phyloP scores from a whole-genome alignment of 2,329 filamentous ascomycete species.

The Neonectria sp. region DNA sequence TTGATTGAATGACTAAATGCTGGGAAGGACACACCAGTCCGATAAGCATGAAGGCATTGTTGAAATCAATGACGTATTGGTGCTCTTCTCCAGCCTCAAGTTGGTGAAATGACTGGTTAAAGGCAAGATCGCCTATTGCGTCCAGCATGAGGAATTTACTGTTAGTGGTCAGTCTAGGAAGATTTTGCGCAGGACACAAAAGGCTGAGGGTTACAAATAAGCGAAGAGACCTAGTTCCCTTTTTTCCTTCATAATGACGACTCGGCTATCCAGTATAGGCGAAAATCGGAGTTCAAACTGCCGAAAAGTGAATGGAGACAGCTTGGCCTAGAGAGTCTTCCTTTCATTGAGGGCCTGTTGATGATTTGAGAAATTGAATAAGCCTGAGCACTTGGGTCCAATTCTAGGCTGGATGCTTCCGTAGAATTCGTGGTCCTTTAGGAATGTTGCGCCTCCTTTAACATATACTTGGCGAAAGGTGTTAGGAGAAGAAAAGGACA shows the following conservation, averaged over 20 bases:
- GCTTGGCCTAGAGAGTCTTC: neutral
- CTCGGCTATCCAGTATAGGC: neutral
- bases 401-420: neutral
- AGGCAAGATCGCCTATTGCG: conserved; percentile 1
- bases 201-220: neutral
- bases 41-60: neutral
- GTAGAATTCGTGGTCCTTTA: neutral
- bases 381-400: neutral
- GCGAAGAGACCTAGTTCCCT: neutral
- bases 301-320: neutral
- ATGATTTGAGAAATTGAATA: neutral
- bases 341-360: neutral
- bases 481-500: neutral
- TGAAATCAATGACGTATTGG: conserved; percentile 1
- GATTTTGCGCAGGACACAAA: neutral
- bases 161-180: neutral
- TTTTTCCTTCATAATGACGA: conserved; percentile 1
- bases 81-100: neutral
- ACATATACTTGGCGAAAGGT: conserved; percentile 1
- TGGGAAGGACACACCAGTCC: neutral
- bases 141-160: neutral
- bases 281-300: neutral
- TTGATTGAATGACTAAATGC: neutral
- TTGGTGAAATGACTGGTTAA: neutral
- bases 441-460: neutral